Base-by-base conservation (phyloP, 495 filamentous ascomycete genomes). In the Trichoderma gamsii region DNA sequence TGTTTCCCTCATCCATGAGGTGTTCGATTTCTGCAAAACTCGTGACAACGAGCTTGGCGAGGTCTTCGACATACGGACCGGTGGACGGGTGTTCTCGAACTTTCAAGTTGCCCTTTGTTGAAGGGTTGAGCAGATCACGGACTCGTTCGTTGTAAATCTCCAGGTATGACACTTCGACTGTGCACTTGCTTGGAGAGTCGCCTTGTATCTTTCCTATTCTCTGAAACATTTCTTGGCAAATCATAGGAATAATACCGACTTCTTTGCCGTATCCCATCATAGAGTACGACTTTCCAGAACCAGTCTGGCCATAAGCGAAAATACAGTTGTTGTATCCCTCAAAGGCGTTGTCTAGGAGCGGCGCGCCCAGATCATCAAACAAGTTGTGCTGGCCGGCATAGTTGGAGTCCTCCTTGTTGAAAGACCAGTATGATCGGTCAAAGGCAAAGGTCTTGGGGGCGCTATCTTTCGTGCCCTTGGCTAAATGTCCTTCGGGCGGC, bases 211-310 rank as follows among this genome's bases (percentile, higher is more conserved):
- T 78, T 35, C 78, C 82, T 71, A 98, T 98, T 70, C 94, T 84
- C 74, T 89, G 85, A 77, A 98, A 98, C 95, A 98, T 97, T 69
- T 96, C 88, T 80, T 93, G 91, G 74, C 96, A 99, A 78, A 99
- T 98, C 70, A 86, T 89, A n/a, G 96, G 96, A 70, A 99, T 98
- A 63, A 99, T 93, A 80, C 96, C 96, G 64, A 90, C 86, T 72
- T 98, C 96, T 76, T 94, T 89, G 66, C 96, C 95, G 80, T 98
- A 98, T 25, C 95, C 95, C 96, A 98, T 98, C 96, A 99, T 99
- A 65, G 93, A 97, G 75, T 99, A 98, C 29, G 92, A 96, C 78
- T 99, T 99, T 74, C 96, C 96, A 21, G 94, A 97, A 70, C 96
- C 96, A 12, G 96, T 99, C 79, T 99, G 96, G 51, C 96, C 96